phyloP scores from a whole-genome alignment of 208 protist species.

The Leishmania aethiopica region DNA sequence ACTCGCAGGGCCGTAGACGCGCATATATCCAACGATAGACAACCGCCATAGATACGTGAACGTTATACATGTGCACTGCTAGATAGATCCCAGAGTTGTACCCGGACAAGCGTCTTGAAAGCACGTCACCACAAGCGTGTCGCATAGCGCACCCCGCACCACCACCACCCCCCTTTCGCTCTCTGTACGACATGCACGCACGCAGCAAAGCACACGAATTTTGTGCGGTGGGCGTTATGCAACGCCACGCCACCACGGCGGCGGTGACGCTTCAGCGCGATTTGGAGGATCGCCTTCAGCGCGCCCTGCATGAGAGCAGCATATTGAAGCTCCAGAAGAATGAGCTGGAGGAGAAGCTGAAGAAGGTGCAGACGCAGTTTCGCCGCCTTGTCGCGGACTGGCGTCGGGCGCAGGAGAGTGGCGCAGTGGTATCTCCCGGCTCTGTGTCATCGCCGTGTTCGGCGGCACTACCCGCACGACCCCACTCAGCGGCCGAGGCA shows the following conservation, averaged over 20 bases:
- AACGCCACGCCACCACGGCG: constrained; percentile 17
- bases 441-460: background rate
- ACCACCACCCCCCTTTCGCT: background rate
- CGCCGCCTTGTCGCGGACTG: constrained; percentile 67
- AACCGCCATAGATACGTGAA: background rate
- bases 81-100: background rate
- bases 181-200: background rate
- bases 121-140: too few species aligned
- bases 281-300: constrained; percentile 71
- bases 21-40: background rate
- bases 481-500: constrained; percentile 7
- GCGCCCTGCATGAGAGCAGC: constrained; percentile 68
- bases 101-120: background rate
- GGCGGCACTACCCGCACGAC: background rate
- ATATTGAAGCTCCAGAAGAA: constrained; percentile 61
- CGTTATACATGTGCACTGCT: background rate
- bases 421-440: background rate
- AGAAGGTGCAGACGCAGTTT: constrained; percentile 74
- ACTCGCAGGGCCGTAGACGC: background rate
- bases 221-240: background rate
- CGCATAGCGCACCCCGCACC: background rate
- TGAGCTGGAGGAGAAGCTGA: constrained; percentile 69
- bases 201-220: background rate
- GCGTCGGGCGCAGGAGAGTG: constrained; percentile 17
- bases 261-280: constrained; percentile 19